Evolutionary conservation across 2,329 filamentous ascomycete genomes (phyloP), one percentile per base, ranked within the genome.

Genomic region (Thelonectria rubi): DNA sequence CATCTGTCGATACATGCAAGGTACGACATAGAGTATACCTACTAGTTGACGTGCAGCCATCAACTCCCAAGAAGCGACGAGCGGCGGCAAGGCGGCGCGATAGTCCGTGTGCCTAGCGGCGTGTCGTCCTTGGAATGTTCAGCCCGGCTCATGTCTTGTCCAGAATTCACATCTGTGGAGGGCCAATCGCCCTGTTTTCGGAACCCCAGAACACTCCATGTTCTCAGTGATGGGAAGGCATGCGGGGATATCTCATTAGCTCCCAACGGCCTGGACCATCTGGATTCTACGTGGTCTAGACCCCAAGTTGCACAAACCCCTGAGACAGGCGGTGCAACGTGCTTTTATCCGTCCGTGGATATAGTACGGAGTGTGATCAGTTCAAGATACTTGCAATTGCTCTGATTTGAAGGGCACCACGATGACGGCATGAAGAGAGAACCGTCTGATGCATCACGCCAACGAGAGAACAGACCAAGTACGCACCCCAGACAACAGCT

Each of bases 191-290:
- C 55, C 40, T 15, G 48, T 53, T 47, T 32, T 40, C 55, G 48
- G 21, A 46, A 17, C 32, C 18, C 34, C 47, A 42, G 39, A 42
- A 42, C 40, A n/a, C 30, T 30, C 30, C 18, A 46, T 47, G 43
- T 30, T 45, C 24, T 18, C 26, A 17, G 39, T n/a, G 34, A 59
- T 32, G 11, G 18, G 15, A n/a, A 18, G 46, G 12, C 26, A 46
- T 60, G 57, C 51, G 57, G 57, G 57, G 57, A 50, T 34, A 14
- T 21, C 10, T 9, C 15, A 14, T 55, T 55, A 55, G 42, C 52
- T 46, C 42, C 11, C 21, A 37, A 37, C n/a, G 52, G 52, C 42
- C 46, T 55, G 52, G 30, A 20, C 42, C 4, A 39, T 17, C 6
- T 14, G 24, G 39, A 8, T 32, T 17, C 6, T 14, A 18, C 21